Base-by-base conservation (phyloP, 805 yeast species). In the Candida hispaniensis region DNA sequence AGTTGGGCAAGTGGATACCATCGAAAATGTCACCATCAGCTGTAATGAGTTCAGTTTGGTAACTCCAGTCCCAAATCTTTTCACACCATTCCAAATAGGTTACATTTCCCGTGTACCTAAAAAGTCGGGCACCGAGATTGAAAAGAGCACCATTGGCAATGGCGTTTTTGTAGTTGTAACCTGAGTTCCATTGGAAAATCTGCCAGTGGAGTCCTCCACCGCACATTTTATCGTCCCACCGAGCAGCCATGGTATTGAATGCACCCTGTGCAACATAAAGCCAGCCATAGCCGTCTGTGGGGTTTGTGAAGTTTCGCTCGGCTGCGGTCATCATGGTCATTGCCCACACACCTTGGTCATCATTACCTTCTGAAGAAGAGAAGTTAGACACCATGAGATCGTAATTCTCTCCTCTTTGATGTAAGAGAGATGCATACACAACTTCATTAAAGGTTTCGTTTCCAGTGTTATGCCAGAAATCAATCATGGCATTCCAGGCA, bases 331-430 rank as follows among this genome's bases (percentile, higher is more conserved):
- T 75, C 2, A 66, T 91, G 2, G 91, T 78, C 28, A 83, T 63
- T 1, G 93, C 94, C 94, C 94, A 82, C 52, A 83, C 79, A 0
- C 81, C 93, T 59, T 82, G 94, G 64, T 82, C 94, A 64, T 82
- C 94, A 52, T 82, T 82, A 56, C 94, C 94, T 57, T 82, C 93
- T 2, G 91, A 75, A 6, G 77, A 67, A 7, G 83, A 68, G 54
- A 82, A 93, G 59, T 81, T 82, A 26, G 74, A 57, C 2, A 94
- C 94, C 47, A 81, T 67, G 55, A 76, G 83, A 55, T 79, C 76
- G 52, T 66, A 55, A 50, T 69, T 64, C 7, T 64, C 58, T 44
- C 82, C 82, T 14, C 65, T 71, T 57, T 82, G 94, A 49, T 66
- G 69, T 39, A 67, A 54, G 46, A 82, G 49, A 10, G 91, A 83